These are phyloP conservation scores for Pisolithus sp. DNA, from an alignment of 768 basidiomycete species.

Conservation along the genomic window DNA sequence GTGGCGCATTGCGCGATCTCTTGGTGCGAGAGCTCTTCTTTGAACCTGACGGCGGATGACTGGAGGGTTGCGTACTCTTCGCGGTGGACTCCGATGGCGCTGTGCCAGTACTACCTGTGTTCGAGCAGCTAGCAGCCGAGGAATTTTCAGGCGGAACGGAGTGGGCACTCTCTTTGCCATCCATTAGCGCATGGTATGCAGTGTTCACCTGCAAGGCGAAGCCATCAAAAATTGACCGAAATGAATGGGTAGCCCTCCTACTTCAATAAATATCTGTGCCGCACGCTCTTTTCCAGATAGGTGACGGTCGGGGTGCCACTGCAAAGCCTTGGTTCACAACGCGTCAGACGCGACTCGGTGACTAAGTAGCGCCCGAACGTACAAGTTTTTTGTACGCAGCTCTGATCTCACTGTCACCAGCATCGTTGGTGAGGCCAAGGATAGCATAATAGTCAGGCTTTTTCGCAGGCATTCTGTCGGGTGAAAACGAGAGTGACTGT, in stretches of 20 bases:
- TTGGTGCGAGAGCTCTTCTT: constrained; percentile 19
- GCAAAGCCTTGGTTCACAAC: constrained; percentile 39
- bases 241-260: constrained; percentile 22
- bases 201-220: constrained; percentile 37
- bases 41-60: constrained; percentile 26
- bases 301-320: constrained; percentile 67
- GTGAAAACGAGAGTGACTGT: constrained; percentile 3
- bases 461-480: constrained; percentile 21
- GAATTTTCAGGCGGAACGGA: constrained; percentile 23
- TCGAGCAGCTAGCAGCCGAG: constrained; percentile 17
- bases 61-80: constrained; percentile 20
- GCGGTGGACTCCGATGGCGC: constrained; percentile 15
- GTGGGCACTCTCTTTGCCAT: constrained; percentile 31
- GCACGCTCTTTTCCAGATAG: constrained; percentile 44
- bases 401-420: constrained; percentile 48
- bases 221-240: background rate
- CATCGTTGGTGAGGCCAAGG: constrained; percentile 39
- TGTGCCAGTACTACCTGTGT: constrained; percentile 15
- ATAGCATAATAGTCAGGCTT: constrained; percentile 32
- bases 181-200: constrained; percentile 51
- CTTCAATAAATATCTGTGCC: constrained; percentile 53
- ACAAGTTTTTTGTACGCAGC: constrained; percentile 60
- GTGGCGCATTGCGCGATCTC: constrained; percentile 4
- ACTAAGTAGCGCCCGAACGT: constrained; percentile 21
- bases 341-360: constrained; percentile 14